A percentile compares a stretch with the other conserved stretches of the same genome.
Conservation (phyloP, 225 moss, liverwort and hornwort genomes). For the Bryoerythrophyllum caledonicum region DNA sequence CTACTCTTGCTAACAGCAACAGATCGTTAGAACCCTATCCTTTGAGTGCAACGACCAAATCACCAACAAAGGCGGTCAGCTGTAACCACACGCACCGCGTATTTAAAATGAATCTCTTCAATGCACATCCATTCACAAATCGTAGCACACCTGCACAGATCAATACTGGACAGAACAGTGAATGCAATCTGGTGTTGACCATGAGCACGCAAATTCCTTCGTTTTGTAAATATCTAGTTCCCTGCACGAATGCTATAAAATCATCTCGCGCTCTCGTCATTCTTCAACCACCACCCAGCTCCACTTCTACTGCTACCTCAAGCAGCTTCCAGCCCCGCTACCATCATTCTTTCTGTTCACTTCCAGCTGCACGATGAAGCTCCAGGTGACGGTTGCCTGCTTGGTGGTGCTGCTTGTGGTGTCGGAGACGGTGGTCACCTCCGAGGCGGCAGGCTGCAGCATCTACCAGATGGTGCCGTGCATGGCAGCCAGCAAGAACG, state of each 20-base stretch:
- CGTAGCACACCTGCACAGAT: not conserved
- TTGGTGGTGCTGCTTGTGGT: too few species aligned
- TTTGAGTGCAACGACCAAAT: not conserved
- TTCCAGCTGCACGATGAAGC: slow-evolving; percentile 1
- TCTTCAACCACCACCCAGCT: not conserved
- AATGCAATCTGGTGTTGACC: not conserved
- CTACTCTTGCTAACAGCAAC: not conserved
- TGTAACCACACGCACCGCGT: too few species aligned
- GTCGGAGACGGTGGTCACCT: too few species aligned
- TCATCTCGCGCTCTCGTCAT: not conserved
- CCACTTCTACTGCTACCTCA: not conserved
- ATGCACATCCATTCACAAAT: not conserved
- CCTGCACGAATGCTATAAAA: not conserved
- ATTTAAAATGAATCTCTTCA: too few species aligned
- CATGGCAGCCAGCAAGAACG: too few species aligned
- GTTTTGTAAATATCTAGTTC: not conserved
- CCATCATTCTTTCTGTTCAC: not conserved
- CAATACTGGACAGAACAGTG: not conserved
- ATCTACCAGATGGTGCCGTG: too few species aligned
- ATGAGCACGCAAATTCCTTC: not conserved
- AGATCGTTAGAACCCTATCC: not conserved
- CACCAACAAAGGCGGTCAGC: not conserved
- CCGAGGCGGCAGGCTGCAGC: too few species aligned
- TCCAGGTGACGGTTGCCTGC: not conserved
- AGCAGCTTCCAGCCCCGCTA: not conserved